phyloP scores from a whole-genome alignment of 345 rosid genomes.

The Microcos paniculata region DNA sequence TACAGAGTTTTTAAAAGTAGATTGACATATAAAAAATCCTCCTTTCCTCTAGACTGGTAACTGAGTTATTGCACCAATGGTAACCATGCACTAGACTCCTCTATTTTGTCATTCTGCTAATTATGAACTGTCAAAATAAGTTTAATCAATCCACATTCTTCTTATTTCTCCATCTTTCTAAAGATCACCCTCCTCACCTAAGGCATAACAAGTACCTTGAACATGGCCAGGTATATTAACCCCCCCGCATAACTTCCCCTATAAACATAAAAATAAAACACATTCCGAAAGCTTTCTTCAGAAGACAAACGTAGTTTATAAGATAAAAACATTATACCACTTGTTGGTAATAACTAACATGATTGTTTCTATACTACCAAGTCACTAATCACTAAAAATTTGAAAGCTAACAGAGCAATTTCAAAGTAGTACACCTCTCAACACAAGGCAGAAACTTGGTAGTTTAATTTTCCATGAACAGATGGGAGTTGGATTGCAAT shows the following conservation, averaged over 20 bases:
- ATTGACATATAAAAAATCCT: not conserved
- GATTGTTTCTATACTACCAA: not conserved
- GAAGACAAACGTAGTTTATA: not conserved
- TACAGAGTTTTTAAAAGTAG: not conserved
- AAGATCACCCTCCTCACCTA: not conserved
- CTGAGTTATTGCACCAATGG: not conserved
- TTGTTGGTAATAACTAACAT: not conserved
- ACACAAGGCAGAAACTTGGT: not conserved
- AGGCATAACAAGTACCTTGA: not conserved
- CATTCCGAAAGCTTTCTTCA: not conserved
- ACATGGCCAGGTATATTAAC: not conserved
- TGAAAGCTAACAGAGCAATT: not conserved
- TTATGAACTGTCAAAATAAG: not conserved
- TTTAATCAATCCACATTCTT: not conserved
- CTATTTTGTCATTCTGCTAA: not conserved
- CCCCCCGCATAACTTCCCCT: not conserved
- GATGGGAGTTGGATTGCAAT: not conserved
- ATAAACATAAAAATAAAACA: not conserved
- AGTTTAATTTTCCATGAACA: not conserved
- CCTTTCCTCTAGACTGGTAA: not conserved
- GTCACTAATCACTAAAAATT: not conserved
- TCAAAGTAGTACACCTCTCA: not conserved
- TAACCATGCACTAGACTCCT: not conserved
- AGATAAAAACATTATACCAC: not conserved
- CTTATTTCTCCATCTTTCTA: not conserved